These are phyloP conservation scores for Ophiostoma triangulosporum DNA, from an alignment of 2,329 filamentous ascomycete species.

Conservation along the genomic window DNA sequence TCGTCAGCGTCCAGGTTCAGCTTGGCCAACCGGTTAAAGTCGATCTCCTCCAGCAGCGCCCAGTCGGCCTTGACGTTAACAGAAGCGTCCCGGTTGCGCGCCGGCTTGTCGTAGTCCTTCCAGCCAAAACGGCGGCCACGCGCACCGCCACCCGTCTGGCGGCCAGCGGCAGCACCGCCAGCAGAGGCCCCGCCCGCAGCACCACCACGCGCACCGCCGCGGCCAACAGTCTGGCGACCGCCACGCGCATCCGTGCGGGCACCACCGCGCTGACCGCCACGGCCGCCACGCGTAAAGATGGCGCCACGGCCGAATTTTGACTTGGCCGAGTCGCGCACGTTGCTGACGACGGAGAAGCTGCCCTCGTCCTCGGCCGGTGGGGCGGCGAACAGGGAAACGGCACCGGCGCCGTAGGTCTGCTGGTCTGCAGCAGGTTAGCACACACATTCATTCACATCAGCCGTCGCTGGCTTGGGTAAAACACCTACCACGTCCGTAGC, in stretches of 20 bases:
- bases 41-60: slow-evolving; percentile 93
- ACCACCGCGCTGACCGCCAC: slow-evolving; percentile 65
- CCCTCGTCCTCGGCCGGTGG: slow-evolving; percentile 91
- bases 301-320: slow-evolving; percentile 79
- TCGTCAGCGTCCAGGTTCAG: slow-evolving; percentile 90
- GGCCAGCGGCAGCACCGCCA: slow-evolving; percentile 53
- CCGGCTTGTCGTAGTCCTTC: slow-evolving; percentile 98
- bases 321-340: slow-evolving; percentile 75
- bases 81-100: slow-evolving; percentile 88
- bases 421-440: slow-evolving; percentile 66
- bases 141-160: slow-evolving; percentile 54
- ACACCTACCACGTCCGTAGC: slow-evolving; percentile 76
- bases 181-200: slow-evolving; percentile 35
- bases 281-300: slow-evolving; percentile 68
- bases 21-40: slow-evolving; percentile 90
- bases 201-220: slow-evolving; percentile 44
- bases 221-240: slow-evolving; percentile 47
- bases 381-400: slow-evolving; percentile 75
- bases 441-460: too few species aligned
- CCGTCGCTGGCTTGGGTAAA: not conserved
- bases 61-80: slow-evolving; percentile 95
- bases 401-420: slow-evolving; percentile 88
- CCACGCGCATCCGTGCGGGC: slow-evolving; percentile 47
- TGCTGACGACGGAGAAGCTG: slow-evolving; percentile 95
- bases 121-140: slow-evolving; percentile 86